Base-by-base conservation (phyloP, 2,329 filamentous ascomycete genomes). In the Myotisia sp. region DNA sequence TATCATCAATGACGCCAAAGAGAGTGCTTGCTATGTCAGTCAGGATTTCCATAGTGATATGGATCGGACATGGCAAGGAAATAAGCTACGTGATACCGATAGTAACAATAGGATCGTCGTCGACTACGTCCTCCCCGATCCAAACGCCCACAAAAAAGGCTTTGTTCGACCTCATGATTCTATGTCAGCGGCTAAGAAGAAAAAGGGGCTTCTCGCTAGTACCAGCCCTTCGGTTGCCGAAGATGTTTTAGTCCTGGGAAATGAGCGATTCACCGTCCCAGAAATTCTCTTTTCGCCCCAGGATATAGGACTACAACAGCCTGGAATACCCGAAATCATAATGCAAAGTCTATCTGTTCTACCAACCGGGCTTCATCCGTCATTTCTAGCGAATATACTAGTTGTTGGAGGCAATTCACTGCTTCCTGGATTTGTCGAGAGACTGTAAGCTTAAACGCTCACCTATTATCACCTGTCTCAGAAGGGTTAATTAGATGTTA, bases 1-100 rank as follows among this genome's bases (percentile, higher is more conserved):
- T 54, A 78, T 95, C 33, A 84, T 94, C 53, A 93, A 93, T 49
- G 82, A 94, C 55, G 86, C 95, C 57, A 98, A 98, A 52, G 90
- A 98, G 53, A 70, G 78, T 3, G 76, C 80, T 1, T 92, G 83
- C 52, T 95, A 80, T 47, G 76, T 94, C 7, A 79, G 80, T 2
- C 62, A 71, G 1, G 74, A 92, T 50, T 94, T 95, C 55, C 63
- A 67, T 17, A 50, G 55, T 5, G 83, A 94, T 46, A 69, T 98
- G 22, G 86, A 95, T 42, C 70, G 68, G 43, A 78, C 76, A 0
- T 93, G 85, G 84, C 90, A 84, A 54, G 80, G 78, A 5, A 74
- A 79, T 1, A 62, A 73, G 39, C 56, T 54, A 31, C 49, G 50
- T 18, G 43, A 41, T 16, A 45, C 49, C 31, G 38, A 48, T 4